Evolutionary conservation across 2,329 filamentous ascomycete species (phyloP).

Genomic region (Fusarium sterilihyphosum): DNA sequence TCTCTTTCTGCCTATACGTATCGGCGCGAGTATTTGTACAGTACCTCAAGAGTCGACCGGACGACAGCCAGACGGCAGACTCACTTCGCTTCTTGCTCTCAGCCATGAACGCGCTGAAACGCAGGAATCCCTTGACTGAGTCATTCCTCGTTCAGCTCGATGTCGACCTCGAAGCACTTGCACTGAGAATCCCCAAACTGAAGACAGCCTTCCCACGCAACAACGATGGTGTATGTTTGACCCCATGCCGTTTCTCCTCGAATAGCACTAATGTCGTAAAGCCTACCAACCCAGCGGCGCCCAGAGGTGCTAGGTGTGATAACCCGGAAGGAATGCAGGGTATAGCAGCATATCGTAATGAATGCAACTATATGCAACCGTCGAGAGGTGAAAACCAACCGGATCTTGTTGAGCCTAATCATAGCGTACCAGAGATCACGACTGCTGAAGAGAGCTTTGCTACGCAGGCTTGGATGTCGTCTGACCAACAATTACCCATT

Average conservation of each 20-base stretch:
- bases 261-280: constrained; percentile 38
- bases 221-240: constrained; percentile 60
- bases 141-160: constrained; percentile 95
- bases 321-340: constrained; percentile 52
- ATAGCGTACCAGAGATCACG: constrained; percentile 39
- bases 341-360: constrained; percentile 56
- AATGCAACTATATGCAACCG: constrained; percentile 56
- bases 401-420: constrained; percentile 52
- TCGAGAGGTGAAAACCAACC: constrained; percentile 53
- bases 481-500: constrained; percentile 52
- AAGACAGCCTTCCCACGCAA: constrained; percentile 64
- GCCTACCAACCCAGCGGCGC: constrained; percentile 40
- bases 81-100: constrained; percentile 90
- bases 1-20: constrained; percentile 96
- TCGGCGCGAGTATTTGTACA: constrained; percentile 94
- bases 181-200: constrained; percentile 68
- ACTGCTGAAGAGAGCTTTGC: constrained; percentile 43
- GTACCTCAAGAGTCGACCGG: constrained; percentile 92
- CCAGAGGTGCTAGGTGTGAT: constrained; percentile 45
- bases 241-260: background rate
- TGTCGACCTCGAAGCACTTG: constrained; percentile 84
- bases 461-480: constrained; percentile 51
- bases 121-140: constrained; percentile 89
- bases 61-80: constrained; percentile 80
- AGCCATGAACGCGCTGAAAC: constrained; percentile 90